Base-by-base conservation (phyloP, 2,329 filamentous ascomycete genomes). In the Capronia coronata region DNA sequence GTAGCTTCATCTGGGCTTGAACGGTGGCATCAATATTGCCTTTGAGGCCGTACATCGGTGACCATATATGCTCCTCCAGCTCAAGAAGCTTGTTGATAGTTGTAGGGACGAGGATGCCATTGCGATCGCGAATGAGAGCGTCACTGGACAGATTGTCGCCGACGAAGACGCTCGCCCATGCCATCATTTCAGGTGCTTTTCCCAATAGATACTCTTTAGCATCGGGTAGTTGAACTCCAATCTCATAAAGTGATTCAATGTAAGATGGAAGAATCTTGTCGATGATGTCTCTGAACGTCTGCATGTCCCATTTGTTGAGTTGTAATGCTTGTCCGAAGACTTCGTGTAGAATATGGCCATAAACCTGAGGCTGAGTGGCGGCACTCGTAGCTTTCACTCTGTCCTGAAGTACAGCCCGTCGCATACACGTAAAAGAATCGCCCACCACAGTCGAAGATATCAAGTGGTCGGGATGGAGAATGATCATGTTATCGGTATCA, bases 1-100 rank as follows among this genome's bases (percentile, higher is more conserved):
- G 79, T 49, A 94, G 85, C 48, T 79, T 74, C 74, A 96, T 86
- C 0, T 79, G 80, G 13, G 93, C 85, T 69, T 98, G 87, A 1
- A 98, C 86, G 0, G 93, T 97, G 22, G 93, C 93, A 69, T 98
- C 93, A 52, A 98, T 93, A 61, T 97, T 98, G 23, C 93, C 93
- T 67, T 98, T 98, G 13, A 98, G 74, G 0, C 93, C 93, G 64
- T 94, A 98, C 80, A 89, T 91, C 0, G 93, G 93, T 5, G 91
- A 97, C 93, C 93, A 98, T 22, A 98, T 83, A 64, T 97, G 93
- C 67, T 98, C 93, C 65, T 98, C 93, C 8, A 98, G 87, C 64
- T 97, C 93, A 11, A 98, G 82, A 22, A 98, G 74, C 64, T 97
- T 98, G 62, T 84, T 94, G 59, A 98, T 83, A 59, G 86, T 89